Conservation (phyloP, 805 yeast genomes). For the Metschnikowia lunata region DNA sequence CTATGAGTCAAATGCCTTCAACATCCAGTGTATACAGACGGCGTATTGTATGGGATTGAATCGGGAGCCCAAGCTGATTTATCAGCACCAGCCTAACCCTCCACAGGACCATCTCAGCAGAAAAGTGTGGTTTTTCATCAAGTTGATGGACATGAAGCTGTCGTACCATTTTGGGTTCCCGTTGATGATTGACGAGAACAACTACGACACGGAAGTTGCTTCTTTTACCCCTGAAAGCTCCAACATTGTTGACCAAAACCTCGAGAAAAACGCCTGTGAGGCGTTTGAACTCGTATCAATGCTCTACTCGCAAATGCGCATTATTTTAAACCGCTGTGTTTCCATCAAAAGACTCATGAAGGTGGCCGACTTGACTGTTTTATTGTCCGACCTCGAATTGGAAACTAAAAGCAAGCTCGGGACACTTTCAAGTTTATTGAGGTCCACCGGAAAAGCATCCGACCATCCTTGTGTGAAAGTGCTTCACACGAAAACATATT, state of each 20-base stretch:
- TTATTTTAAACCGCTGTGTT: constrained; percentile 1
- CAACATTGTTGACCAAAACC: constrained; percentile 29
- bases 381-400: constrained; percentile 5
- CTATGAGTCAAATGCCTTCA: constrained; percentile 13
- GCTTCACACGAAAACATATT: constrained; percentile 23
- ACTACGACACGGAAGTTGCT: constrained; percentile 29
- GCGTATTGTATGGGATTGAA: constrained; percentile 21
- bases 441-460: neutral
- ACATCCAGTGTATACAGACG: constrained; percentile 27
- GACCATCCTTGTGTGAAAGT: constrained; percentile 9
- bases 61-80: constrained; percentile 17
- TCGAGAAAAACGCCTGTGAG: constrained; percentile 32
- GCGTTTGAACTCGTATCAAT: neutral
- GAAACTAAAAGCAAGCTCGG: constrained; percentile 7
- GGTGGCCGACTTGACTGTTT: constrained; percentile 32
- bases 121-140: constrained; percentile 20
- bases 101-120: constrained; percentile 9
- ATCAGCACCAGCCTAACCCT: neutral
- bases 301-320: constrained; percentile 1
- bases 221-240: constrained; percentile 31
- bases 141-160: constrained; percentile 34
- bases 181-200: constrained; percentile 27
- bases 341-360: constrained; percentile 32
- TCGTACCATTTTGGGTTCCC: constrained; percentile 32
- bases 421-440: constrained; percentile 1